A percentile compares a stretch with the other conserved stretches of the same genome.
Evolutionary conservation across 2,329 filamentous ascomycete species (phyloP).

Genomic region (Coniochaeta sp.): DNA sequence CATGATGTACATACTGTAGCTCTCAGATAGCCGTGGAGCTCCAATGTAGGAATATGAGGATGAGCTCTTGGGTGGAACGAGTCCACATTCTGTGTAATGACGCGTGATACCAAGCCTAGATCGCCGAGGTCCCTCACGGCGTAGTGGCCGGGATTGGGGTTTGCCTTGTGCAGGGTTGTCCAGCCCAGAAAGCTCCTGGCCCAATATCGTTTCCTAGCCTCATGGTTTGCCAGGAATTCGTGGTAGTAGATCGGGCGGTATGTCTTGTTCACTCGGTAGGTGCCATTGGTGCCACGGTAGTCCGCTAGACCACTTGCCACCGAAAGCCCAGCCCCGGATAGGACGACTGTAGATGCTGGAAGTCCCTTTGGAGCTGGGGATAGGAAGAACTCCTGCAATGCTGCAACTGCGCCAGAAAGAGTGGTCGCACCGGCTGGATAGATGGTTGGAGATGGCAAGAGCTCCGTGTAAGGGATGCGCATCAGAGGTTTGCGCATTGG

Average conservation of each 20-base stretch:
- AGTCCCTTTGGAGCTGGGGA: slow-evolving; percentile 45
- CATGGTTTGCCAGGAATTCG: slow-evolving; percentile 77
- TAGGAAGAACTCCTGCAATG: slow-evolving; percentile 69
- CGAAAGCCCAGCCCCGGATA: slow-evolving; percentile 83
- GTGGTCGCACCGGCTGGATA: slow-evolving; percentile 66
- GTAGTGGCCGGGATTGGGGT: slow-evolving; percentile 71
- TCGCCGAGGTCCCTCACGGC: slow-evolving; percentile 66
- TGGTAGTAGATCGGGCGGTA: slow-evolving; percentile 90
- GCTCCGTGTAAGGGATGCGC: slow-evolving; percentile 85
- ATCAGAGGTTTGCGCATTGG: slow-evolving; percentile 65
- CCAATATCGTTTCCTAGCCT: slow-evolving; percentile 90
- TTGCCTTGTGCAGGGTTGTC: slow-evolving; percentile 71
- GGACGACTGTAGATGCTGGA: slow-evolving; percentile 38
- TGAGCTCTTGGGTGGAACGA: slow-evolving; percentile 81
- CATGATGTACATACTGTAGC: slow-evolving; percentile 77
- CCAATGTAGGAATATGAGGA: slow-evolving; percentile 65
- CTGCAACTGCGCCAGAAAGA: slow-evolving; percentile 64
- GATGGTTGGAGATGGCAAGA: slow-evolving; percentile 67
- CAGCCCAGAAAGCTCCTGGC: slow-evolving; percentile 90
- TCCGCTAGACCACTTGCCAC: slow-evolving; percentile 90
- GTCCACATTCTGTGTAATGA: slow-evolving; percentile 96
- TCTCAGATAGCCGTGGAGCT: slow-evolving; percentile 87
- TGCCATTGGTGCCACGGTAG: slow-evolving; percentile 83
- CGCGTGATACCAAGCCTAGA: slow-evolving; percentile 64
- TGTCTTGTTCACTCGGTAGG: slow-evolving; percentile 83